Evolutionary conservation across 768 basidiomycete genomes (phyloP), one percentile per base, ranked within the genome.

Genomic region (Leccinum arenicola): DNA sequence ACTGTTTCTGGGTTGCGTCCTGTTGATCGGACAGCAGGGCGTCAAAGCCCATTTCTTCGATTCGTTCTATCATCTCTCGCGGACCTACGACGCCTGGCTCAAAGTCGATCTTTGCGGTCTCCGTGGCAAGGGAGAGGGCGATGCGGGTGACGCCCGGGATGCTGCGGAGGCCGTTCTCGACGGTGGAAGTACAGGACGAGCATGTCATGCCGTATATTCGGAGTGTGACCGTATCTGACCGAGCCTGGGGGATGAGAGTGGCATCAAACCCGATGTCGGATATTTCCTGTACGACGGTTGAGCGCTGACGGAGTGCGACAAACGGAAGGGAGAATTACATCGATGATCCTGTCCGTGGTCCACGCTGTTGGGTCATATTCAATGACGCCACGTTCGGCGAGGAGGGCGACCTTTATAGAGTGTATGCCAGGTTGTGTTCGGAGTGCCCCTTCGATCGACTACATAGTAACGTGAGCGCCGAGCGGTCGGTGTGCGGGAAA

Each of bases 251-350:
- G 51, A 96, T 85, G 54, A 86, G 78, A 0, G 88, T 84, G 2
- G 94, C 92, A 72, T 93, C 94, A 68, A 97, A 97, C 9, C 94
- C 94, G 56, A 95, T 87, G 74, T 95, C 93, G 3, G 88, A 89
- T 59, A 96, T 93, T 82, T 95, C 94, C 90, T 95, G 72, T 36
- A 45, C 2, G 19, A 52, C n/a, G 19, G 43, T 45, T 67, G 7
- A 63, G 62, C 60, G 59, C 12, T 6, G 12, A 35, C 12, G 23
- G n/a, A 25, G 35, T 35, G 49, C 19, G 15, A n/a, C 8, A 11
- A 21, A 53, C 11, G n/a, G 33, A 21, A 38, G 25, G 2, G 23
- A 43, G 31, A 63, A 33, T 55, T 64, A 93, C 92, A 54, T 77
- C 82, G 35, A 93, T 78, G 55, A 99, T 82, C 71, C 90, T 93